These are phyloP conservation scores for Hebeloma cylindrosporum DNA, from an alignment of 768 basidiomycete genomes.

Conservation along the genomic window DNA sequence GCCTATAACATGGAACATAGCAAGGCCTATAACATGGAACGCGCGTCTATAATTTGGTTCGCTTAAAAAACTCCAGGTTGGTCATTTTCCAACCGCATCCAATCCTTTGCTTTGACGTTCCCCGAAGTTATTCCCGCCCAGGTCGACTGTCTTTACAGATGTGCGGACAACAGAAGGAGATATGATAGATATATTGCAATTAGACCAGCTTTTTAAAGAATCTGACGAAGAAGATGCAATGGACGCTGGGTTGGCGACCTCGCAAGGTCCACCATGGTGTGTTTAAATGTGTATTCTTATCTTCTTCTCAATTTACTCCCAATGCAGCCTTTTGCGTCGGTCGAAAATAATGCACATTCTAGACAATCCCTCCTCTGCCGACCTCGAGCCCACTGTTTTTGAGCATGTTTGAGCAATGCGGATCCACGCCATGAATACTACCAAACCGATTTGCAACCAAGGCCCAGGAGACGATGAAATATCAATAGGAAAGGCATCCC, in stretches of 20 bases:
- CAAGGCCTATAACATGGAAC: too few species aligned
- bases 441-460: slow-evolving; percentile 22
- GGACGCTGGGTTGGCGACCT: slow-evolving; percentile 44
- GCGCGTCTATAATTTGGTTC: slow-evolving; percentile 52
- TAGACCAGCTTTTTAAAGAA: slow-evolving; percentile 27
- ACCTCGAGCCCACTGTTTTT: slow-evolving; percentile 33
- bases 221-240: slow-evolving; percentile 31
- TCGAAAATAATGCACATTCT: slow-evolving; percentile 65
- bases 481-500: too few species aligned
- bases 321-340: slow-evolving; percentile 72
- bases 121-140: slow-evolving; percentile 44
- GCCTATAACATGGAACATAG: slow-evolving; percentile 41
- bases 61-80: slow-evolving; percentile 47
- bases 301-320: slow-evolving; percentile 3
- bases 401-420: slow-evolving; percentile 20
- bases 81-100: slow-evolving; percentile 25
- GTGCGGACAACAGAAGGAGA: slow-evolving; percentile 20
- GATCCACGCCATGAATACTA: slow-evolving; percentile 19
- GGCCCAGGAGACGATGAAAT: slow-evolving; percentile 2
- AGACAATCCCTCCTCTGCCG: slow-evolving; percentile 77
- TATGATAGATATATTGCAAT: slow-evolving; percentile 28
- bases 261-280: slow-evolving; percentile 53
- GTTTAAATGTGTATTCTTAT: slow-evolving; percentile 18
- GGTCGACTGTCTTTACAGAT: slow-evolving; percentile 21
- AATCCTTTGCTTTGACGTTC: slow-evolving; percentile 44